A percentile compares a stretch with the other conserved stretches of the same genome.
These are phyloP conservation scores for Candolleomyces eurysporus DNA, from an alignment of 768 basidiomycete genomes.

Conservation along the genomic window DNA sequence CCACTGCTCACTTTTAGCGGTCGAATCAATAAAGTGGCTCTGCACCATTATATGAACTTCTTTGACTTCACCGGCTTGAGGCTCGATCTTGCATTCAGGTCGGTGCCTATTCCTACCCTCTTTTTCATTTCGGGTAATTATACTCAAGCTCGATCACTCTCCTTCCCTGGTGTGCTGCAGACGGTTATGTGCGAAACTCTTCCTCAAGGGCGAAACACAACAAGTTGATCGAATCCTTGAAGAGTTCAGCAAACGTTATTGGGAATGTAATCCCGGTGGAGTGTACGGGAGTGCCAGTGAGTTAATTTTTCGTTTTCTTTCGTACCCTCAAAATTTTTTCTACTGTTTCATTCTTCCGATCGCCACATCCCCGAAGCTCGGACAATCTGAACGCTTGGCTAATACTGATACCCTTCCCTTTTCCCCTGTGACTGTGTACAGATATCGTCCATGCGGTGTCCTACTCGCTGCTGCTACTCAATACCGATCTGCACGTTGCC, in stretches of 20 bases:
- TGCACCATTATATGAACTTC: slow-evolving; percentile 80
- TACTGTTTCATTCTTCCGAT: background rate
- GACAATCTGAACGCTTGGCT: background rate
- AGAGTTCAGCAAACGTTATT: slow-evolving; percentile 87
- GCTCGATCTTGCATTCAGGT: slow-evolving; percentile 91
- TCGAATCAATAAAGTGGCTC: slow-evolving; percentile 67
- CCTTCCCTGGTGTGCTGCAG: slow-evolving; percentile 35
- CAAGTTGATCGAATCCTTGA: slow-evolving; percentile 97
- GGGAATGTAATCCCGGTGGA: slow-evolving; percentile 81
- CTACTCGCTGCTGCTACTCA: slow-evolving; percentile 89
- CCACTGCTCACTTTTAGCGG: slow-evolving; percentile 44
- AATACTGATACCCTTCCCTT: background rate
- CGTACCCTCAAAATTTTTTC: background rate
- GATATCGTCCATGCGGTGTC: slow-evolving; percentile 94
- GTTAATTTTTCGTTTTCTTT: slow-evolving; percentile 26
- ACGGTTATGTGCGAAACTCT: slow-evolving; percentile 87
- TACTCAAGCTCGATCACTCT: background rate
- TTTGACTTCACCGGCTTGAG: slow-evolving; percentile 86
- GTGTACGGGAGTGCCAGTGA: slow-evolving; percentile 84
- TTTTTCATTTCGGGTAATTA: slow-evolving; percentile 1
- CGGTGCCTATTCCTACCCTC: slow-evolving; percentile 12
- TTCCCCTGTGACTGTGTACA: slow-evolving; percentile 21
- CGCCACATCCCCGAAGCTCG: background rate
- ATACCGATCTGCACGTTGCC: slow-evolving; percentile 97
- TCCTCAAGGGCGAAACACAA: slow-evolving; percentile 93